A percentile compares a stretch with the other conserved stretches of the same genome.
Evolutionary conservation across 768 basidiomycete genomes (phyloP).

Genomic region (Termitomyces sp.): DNA sequence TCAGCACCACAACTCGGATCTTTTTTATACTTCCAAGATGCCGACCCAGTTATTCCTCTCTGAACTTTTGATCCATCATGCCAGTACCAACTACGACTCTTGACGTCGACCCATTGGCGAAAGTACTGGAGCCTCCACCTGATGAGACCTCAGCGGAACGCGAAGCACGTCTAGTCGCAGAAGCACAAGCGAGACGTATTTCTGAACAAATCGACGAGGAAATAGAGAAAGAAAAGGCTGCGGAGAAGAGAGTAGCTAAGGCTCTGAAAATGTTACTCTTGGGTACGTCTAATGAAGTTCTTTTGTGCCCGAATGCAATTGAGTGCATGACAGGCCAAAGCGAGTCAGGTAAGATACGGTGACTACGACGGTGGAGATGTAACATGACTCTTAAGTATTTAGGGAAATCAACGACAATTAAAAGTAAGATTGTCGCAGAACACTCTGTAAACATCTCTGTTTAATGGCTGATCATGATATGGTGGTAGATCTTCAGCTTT

Average conservation of each 20-base stretch:
- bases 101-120: conserved; percentile 49
- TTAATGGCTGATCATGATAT: background rate
- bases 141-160: conserved; percentile 49
- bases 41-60: background rate
- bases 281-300: conserved; percentile 36
- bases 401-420: conserved; percentile 82
- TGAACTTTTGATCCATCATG: conserved; percentile 1
- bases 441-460: background rate
- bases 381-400: conserved; percentile 4
- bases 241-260: conserved; percentile 45
- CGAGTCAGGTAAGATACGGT: conserved; percentile 62
- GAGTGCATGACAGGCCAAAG: conserved; percentile 55
- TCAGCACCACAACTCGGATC: background rate
- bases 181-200: conserved; percentile 50
- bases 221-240: conserved; percentile 46
- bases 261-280: conserved; percentile 60
- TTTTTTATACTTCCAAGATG: conserved; percentile 9
- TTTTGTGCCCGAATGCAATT: background rate
- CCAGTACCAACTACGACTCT: conserved; percentile 7
- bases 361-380: background rate
- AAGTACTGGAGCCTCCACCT: conserved; percentile 49
- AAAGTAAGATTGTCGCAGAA: conserved; percentile 50
- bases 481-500: conserved; percentile 60
- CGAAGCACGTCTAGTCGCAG: conserved; percentile 42
- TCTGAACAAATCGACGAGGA: conserved; percentile 69